Percentiles rank a stretch among this genome's conserved stretches.
Evolutionary conservation across 2,329 filamentous ascomycete genomes (phyloP).

Genomic region (Westerdykella ornata): DNA sequence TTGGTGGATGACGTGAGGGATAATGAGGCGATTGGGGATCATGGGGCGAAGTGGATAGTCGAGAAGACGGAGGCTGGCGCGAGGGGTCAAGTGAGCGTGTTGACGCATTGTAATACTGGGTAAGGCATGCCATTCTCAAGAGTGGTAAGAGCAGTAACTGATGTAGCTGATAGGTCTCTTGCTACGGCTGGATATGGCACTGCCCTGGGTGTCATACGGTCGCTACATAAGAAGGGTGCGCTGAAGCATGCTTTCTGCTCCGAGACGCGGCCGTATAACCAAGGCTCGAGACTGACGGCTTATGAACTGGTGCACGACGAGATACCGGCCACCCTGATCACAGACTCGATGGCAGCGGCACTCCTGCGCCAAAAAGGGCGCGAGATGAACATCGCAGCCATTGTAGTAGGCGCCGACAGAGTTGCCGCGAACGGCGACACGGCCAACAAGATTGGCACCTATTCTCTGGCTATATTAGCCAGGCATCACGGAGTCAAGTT

Average conservation of each 20-base stretch:
- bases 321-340: slow-evolving; percentile 86
- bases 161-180: slow-evolving; percentile 57
- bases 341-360: slow-evolving; percentile 92
- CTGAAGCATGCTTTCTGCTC: slow-evolving; percentile 89
- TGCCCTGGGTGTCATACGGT: slow-evolving; percentile 86
- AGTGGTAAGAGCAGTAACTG: slow-evolving; percentile 1
- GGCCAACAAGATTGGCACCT: slow-evolving; percentile 97
- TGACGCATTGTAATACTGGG: slow-evolving; percentile 98
- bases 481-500: slow-evolving; percentile 86
- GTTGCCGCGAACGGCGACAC: slow-evolving; percentile 96
- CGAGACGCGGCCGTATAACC: slow-evolving; percentile 95
- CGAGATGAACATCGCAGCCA: slow-evolving; percentile 65
- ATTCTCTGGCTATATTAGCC: slow-evolving; percentile 84
- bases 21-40: slow-evolving; percentile 75
- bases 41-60: slow-evolving; percentile 78
- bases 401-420: slow-evolving; percentile 90
- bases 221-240: slow-evolving; percentile 58
- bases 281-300: slow-evolving; percentile 87
- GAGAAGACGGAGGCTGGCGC: slow-evolving; percentile 49
- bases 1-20: slow-evolving; percentile 79
- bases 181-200: slow-evolving; percentile 98
- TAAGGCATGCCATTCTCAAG: slow-evolving; percentile 30
- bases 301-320: slow-evolving; percentile 93
- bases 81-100: slow-evolving; percentile 61
- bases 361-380: slow-evolving; percentile 61